Percentiles rank a stretch among this genome's conserved stretches.
Conservation (phyloP, 1,139 yeast genomes). For the Debaryomyces udenii region DNA sequence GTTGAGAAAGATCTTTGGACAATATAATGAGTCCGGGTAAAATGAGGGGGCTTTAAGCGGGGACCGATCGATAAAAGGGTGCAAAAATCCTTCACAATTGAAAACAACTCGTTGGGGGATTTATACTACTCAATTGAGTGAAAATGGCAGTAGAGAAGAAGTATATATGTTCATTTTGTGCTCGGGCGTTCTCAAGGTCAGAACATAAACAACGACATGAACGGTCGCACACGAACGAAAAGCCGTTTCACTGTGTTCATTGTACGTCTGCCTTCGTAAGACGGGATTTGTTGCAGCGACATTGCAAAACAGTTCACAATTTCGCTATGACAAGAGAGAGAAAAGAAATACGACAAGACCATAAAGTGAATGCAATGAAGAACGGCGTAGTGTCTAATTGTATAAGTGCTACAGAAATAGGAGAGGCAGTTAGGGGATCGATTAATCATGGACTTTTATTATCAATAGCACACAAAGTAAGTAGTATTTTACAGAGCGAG, state of each 20-base stretch:
- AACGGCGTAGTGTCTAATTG: not conserved
- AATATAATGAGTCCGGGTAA: conserved; percentile 5
- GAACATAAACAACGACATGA: conserved; percentile 86
- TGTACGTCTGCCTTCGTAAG: conserved; percentile 78
- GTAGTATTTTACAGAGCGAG: conserved; percentile 1
- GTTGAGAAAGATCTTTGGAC: too few species aligned
- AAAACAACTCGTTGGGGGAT: not conserved
- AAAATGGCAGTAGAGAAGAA: conserved; percentile 54
- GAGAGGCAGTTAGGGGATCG: not conserved
- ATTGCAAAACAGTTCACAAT: conserved; percentile 75
- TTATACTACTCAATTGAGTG: not conserved
- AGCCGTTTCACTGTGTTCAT: conserved; percentile 74
- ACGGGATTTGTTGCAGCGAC: conserved; percentile 74
- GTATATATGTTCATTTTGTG: conserved; percentile 79
- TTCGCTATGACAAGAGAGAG: conserved; percentile 17
- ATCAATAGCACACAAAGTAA: conserved; percentile 7
- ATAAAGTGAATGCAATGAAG: not conserved
- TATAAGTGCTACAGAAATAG: not conserved
- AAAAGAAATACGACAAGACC: conserved; percentile 15
- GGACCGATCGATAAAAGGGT: conserved; percentile 7
- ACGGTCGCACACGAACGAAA: conserved; percentile 80
- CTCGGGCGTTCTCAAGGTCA: conserved; percentile 76
- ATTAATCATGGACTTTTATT: conserved; percentile 9
- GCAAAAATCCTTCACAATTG: not conserved
- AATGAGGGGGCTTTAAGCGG: conserved; percentile 4